Evolutionary conservation across 2,329 filamentous ascomycete genomes (phyloP), one percentile per base, ranked within the genome.

Genomic region (Paramyrothecium sp.): DNA sequence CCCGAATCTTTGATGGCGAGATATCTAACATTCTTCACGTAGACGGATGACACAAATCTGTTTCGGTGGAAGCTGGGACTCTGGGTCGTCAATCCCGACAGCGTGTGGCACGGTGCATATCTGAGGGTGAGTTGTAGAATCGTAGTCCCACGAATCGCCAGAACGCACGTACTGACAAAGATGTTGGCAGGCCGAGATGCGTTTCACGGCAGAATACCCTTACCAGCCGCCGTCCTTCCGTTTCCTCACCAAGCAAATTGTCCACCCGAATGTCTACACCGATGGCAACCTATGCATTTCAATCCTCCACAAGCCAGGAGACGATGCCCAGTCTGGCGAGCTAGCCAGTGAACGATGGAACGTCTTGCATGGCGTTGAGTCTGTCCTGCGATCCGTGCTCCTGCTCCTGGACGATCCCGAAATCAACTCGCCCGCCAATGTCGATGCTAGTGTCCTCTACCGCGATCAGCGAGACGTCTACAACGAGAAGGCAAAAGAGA

Each of bases 221-320:
- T 96, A 91, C 77, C 82, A 85, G 47, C 94, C 94, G 26, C 94
- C 94, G 23, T 89, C 89, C 56, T 98, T 99, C 80, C 88, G 89
- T 62, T 98, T 99, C 76, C 72, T 86, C 19, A 77, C 79, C 21
- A 83, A 82, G 34, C 87, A 90, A 17, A 88, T 98, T 61, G 92
- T 87, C 76, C 94, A 99, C 73, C 94, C 94, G 3, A 99, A 99
- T 73, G 88, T 99, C 68, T 98, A 98, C 77, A 77, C 86, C 7
- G 91, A 97, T 72, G 94, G 94, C 66, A 89, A 89, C 64, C 84
- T 98, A 49, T 98, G 95, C 79, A 98, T 99, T 71, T 97, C 93
- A 50, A 99, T 99, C 67, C 86, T 99, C 12, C 94, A 99, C 74
- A 84, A 86, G 19, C 92, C 95, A 0, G 95, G 95, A 63, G 92